phyloP scores from a whole-genome alignment of 495 filamentous ascomycete genomes.

The Durotheca rogersii region DNA sequence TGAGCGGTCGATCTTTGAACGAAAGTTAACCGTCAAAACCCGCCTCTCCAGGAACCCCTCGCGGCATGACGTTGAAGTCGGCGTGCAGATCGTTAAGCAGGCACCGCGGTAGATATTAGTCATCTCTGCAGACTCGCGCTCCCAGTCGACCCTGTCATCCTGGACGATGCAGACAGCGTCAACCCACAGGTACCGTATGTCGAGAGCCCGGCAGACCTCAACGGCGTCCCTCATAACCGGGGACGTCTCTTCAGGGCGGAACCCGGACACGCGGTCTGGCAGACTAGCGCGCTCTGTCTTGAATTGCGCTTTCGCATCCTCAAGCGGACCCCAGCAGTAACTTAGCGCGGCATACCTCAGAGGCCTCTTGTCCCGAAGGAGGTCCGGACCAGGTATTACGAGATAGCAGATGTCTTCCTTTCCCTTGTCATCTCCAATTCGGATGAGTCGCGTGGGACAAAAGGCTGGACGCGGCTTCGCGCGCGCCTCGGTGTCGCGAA shows the following conservation, averaged over 20 bases:
- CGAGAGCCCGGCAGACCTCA: not conserved
- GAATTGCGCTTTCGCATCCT: constrained; percentile 8
- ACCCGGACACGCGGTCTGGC: not conserved
- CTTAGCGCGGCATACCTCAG: constrained; percentile 11
- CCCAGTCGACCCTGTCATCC: constrained; percentile 17
- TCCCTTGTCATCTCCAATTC: not conserved
- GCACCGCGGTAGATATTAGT: constrained; percentile 15
- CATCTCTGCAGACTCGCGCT: constrained; percentile 14
- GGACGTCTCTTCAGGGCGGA: constrained; percentile 2
- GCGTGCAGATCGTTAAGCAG: constrained; percentile 11
- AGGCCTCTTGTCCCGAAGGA: too few species aligned
- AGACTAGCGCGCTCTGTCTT: constrained; percentile 11
- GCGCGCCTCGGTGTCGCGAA: not conserved
- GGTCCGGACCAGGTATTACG: constrained; percentile 2
- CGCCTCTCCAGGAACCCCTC: constrained; percentile 5
- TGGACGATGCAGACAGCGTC: constrained; percentile 26
- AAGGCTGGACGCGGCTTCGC: not conserved
- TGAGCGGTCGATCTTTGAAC: not conserved
- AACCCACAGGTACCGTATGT: constrained; percentile 20
- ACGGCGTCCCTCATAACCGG: constrained; percentile 18
- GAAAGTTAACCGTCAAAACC: constrained; percentile 1
- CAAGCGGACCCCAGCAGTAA: constrained; percentile 14
- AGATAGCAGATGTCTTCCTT: constrained; percentile 1
- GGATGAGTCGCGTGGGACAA: constrained; percentile 15
- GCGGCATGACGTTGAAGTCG: constrained; percentile 14